Base-by-base conservation (phyloP, 805 yeast species). In the Wilhelminamyces savonicus region DNA sequence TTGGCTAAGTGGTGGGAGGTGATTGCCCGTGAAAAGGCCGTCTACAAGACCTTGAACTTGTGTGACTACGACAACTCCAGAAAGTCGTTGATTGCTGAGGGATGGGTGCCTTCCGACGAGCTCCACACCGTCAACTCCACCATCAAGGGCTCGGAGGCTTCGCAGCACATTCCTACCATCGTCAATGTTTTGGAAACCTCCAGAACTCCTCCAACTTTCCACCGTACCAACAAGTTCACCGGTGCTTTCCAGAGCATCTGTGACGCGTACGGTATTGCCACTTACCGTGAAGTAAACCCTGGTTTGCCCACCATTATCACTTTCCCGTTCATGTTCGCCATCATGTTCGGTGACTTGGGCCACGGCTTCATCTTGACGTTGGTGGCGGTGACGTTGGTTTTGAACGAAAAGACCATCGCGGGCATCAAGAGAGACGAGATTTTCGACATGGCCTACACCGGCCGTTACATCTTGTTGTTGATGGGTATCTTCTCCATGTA, bases 101-200 rank as follows among this genome's bases (percentile, higher is more conserved):
- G 97, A 19, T 92, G 99, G 99, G 66, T 85, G 13, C 97, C 99
- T 23, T 69, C 78, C 13, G 76, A 74, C 39, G 95, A 87, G 37
- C 59, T 88, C 22, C 67, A 69, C 5, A 43, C 60, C n/a, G 76
- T 90, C 33, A 81, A 78, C 39, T 59, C 67, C 23, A 72, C 88
- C 1, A 62, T 92, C 39, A 73, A 79, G 43, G 76, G 74, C 25
- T 71, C 77, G 34, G 74, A 82, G 17, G 78, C 75, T 23, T 52
- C 64, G n/a, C 52, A 63, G 14, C 59, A 61, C 5, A 53, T 70
- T 9, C 73, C 74, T 13, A 69, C 77, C 10, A 74, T 74, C 21
- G 59, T 76, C 15, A 79, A 80, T 49, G 74, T 76, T 14, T 53
- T 83, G 31, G 59, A 69, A 28, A 82, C 90, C 0, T 75, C 74